phyloP scores from a whole-genome alignment of 108 stramenopile genomes.

The Cyclotella baltica region DNA sequence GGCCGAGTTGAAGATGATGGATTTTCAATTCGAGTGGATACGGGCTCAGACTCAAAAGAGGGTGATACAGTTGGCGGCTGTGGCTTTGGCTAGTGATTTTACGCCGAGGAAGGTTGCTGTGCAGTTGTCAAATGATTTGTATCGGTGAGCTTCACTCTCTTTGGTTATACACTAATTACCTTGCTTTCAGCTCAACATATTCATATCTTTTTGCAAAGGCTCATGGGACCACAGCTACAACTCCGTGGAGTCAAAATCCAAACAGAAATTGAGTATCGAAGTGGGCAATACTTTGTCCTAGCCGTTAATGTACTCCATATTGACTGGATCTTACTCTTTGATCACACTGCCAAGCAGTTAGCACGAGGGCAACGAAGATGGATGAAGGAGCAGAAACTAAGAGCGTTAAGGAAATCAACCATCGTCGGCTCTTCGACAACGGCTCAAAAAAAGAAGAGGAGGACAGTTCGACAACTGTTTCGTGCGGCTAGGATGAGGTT shows the following conservation, averaged over 20 bases:
- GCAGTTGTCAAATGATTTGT: constrained; percentile 83
- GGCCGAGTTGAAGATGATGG: constrained; percentile 35
- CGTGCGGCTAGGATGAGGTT: constrained; percentile 22
- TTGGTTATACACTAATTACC: not conserved
- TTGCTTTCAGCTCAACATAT: not conserved
- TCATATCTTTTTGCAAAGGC: constrained; percentile 18
- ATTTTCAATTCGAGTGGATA: constrained; percentile 65
- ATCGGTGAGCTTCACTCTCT: constrained; percentile 48
- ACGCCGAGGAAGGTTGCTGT: constrained; percentile 72
- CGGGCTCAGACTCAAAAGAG: constrained; percentile 72
- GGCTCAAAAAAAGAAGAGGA: constrained; percentile 14
- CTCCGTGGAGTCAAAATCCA: constrained; percentile 77
- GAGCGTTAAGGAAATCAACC: constrained; percentile 16
- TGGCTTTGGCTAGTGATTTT: constrained; percentile 79
- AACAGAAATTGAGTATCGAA: constrained; percentile 83
- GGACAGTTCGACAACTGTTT: constrained; percentile 12
- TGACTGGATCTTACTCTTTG: constrained; percentile 72
- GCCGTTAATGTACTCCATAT: constrained; percentile 74
- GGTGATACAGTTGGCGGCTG: constrained; percentile 71
- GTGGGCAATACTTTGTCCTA: constrained; percentile 82
- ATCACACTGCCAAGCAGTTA: constrained; percentile 56
- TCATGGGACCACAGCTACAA: constrained; percentile 68
- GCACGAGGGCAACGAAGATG: constrained; percentile 30
- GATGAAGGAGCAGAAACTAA: constrained; percentile 34
- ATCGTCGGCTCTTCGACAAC: too few species aligned